Conservation (phyloP, 306 rosid species). For the Astragalus membranaceus region DNA sequence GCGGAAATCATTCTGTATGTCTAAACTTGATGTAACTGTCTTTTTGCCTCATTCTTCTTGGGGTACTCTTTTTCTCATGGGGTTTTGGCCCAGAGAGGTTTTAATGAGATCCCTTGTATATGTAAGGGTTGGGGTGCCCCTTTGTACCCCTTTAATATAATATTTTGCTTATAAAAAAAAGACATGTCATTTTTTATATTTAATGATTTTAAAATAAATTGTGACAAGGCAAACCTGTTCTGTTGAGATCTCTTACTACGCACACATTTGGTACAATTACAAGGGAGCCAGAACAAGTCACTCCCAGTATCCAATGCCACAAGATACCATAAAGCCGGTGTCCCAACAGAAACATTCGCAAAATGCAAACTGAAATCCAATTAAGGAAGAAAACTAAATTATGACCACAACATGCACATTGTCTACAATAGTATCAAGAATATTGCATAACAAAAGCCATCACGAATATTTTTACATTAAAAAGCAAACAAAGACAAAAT, state of each 20-base stretch:
- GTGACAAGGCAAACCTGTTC: conserved; percentile 29
- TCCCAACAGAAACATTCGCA: conserved; percentile 83
- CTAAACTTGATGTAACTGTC: no score
- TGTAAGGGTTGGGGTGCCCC: no score
- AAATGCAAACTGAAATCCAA: conserved; percentile 74
- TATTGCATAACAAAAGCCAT: neutral
- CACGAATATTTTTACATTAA: neutral
- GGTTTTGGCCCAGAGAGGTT: no score
- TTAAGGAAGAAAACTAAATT: neutral
- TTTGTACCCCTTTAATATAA: no score
- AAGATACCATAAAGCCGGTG: conserved; percentile 57
- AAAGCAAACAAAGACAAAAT: neutral
- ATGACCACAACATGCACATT: neutral
- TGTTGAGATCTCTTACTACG: neutral
- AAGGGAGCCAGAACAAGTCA: conserved; percentile 89
- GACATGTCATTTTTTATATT: no score
- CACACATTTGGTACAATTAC: conserved; percentile 68
- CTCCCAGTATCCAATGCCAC: conserved; percentile 99
- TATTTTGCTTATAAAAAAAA: no score
- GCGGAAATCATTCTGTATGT: no score
- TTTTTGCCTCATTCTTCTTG: no score
- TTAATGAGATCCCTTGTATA: no score
- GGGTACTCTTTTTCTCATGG: no score
- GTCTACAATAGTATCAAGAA: no score
- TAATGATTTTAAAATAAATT: no score